A percentile compares a stretch with the other conserved stretches of the same genome.
Evolutionary conservation across 345 rosid genomes (phyloP).

Genomic region (Gossypium longicalyx): DNA sequence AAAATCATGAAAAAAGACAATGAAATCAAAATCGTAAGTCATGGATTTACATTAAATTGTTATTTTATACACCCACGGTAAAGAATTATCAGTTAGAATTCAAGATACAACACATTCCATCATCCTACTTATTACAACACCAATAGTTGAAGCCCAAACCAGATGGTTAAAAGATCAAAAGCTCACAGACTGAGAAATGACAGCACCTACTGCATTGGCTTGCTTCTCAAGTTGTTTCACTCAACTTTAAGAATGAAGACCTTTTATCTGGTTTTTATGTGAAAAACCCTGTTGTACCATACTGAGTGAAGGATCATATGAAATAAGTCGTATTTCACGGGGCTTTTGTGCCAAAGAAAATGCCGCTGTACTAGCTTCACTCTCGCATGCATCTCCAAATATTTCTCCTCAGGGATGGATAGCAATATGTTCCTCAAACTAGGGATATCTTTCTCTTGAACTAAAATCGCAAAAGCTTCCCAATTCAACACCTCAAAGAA

Average conservation of each 20-base stretch:
- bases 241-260: not conserved
- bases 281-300: constrained; percentile 69
- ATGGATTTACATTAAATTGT: not conserved
- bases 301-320: constrained; percentile 82
- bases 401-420: constrained; percentile 58
- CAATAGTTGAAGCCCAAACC: not conserved
- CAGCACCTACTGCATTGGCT: not conserved
- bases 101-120: not conserved
- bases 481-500: constrained; percentile 77
- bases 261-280: constrained; percentile 35
- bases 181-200: not conserved
- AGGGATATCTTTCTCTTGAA: constrained; percentile 64
- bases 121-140: not conserved
- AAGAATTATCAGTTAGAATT: not conserved
- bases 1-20: not conserved
- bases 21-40: too few species aligned
- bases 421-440: constrained; percentile 64
- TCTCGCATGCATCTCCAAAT: constrained; percentile 54
- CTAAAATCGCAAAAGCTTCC: constrained; percentile 74
- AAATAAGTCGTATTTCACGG: constrained; percentile 65
- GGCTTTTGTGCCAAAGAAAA: constrained; percentile 83
- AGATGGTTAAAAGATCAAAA: not conserved
- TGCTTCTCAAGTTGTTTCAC: not conserved
- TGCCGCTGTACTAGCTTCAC: constrained; percentile 71
- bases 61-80: not conserved